Base-by-base conservation (phyloP, 2,329 filamentous ascomycete species). In the Aspergillus sp. region DNA sequence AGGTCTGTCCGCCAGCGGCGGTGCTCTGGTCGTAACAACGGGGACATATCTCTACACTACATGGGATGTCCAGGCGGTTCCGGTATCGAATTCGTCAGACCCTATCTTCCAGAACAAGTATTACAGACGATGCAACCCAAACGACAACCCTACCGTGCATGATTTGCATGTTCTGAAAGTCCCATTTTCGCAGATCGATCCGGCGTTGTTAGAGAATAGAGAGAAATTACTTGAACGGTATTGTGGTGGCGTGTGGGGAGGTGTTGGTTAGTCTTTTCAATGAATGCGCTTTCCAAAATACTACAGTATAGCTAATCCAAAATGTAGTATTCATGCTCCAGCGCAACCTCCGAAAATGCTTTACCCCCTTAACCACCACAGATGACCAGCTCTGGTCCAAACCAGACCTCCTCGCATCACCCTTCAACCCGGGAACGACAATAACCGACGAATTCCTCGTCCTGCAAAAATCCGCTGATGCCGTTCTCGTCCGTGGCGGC, bases 401-500 rank as follows among this genome's bases (percentile, higher is more conserved):
- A 1, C 10, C 43, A 10, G 45, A 48, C 5, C 42, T 50, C 7
- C 49, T 45, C 3, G 12, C 39, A 7, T 50, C 49, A 3, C 37
- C 33, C 2, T 48, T 46, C 10, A 15, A 45, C 6, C n/a, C 39
- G 3, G 43, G 43, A 4, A 50, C 45, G 7, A 9, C 20, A 3
- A 43, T 48, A 13, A 30, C 45, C 4, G 43, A 43, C 6, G 35
- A 42, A 5, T 41, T 50, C 13, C 20, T 43, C 9, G 45, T 50
- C 1, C 20, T 50, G 12, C 22, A 33, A 3, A 45, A 45, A 39
- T 38, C 32, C 10, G 30, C 37, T 2, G 20, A 50, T 6, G 25
- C 45, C 2, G 45, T 54, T 12, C 43, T 52, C 38, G 45, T 54
- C 39, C 49, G 52, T 0, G 52, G 49, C 12, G 49, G 52, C 7